Evolutionary conservation across 768 basidiomycete genomes (phyloP).

Genomic region (Boletus rex-veris): DNA sequence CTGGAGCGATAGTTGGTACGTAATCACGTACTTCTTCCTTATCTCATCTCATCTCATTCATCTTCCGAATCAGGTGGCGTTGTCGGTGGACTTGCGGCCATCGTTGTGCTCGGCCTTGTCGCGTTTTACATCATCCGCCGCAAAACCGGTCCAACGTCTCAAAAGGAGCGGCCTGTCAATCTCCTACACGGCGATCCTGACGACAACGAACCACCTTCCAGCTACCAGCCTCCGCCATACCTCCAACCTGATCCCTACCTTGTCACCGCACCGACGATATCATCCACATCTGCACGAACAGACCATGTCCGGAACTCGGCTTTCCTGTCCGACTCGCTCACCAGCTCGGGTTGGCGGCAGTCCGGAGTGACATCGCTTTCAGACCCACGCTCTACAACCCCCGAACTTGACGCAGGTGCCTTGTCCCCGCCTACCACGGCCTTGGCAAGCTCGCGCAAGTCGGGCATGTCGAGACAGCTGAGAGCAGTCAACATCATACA

Average conservation of each 20-base stretch:
- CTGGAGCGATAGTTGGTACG: conserved; percentile 52
- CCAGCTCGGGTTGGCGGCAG: conserved; percentile 20
- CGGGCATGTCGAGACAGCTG: conserved; percentile 45
- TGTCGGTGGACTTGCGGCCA: conserved; percentile 51
- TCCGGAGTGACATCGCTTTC: conserved; percentile 29
- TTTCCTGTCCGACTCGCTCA: conserved; percentile 15
- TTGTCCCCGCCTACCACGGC: conserved; percentile 19
- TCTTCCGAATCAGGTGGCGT: conserved; percentile 42
- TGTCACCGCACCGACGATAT: conserved; percentile 57
- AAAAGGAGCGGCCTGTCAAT: conserved; percentile 62
- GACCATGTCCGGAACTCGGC: conserved; percentile 20
- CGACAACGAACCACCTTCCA: conserved; percentile 39
- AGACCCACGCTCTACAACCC: conserved; percentile 45
- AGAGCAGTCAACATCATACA: conserved; percentile 78
- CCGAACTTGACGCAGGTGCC: conserved; percentile 33
- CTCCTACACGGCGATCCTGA: conserved; percentile 58
- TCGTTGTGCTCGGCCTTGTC: conserved; percentile 41
- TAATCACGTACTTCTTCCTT: background rate
- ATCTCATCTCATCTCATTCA: conserved; percentile 6
- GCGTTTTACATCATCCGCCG: conserved; percentile 51
- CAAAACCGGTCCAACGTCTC: conserved; percentile 35
- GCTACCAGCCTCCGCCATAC: conserved; percentile 61
- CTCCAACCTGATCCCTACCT: conserved; percentile 77
- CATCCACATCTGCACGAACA: conserved; percentile 36
- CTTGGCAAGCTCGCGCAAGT: conserved; percentile 33